Evolutionary conservation across 768 basidiomycete genomes (phyloP).

Genomic region (Mycena indigotica): DNA sequence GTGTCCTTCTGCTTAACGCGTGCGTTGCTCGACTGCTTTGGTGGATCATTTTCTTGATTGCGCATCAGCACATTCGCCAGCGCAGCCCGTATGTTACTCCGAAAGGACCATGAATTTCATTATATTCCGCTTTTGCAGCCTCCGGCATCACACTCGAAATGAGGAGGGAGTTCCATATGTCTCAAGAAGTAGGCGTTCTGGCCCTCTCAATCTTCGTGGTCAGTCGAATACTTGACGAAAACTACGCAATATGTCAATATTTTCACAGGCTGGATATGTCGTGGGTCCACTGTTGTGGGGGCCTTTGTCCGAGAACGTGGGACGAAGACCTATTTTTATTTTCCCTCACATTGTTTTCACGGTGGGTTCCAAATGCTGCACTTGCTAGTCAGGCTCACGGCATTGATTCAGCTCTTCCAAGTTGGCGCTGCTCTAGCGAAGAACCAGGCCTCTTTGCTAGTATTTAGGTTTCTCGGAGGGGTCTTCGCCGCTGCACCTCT

Average conservation of each 20-base stretch:
- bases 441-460: conserved; percentile 64
- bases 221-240: background rate
- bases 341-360: conserved; percentile 58
- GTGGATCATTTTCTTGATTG: conserved; percentile 1
- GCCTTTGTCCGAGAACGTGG: conserved; percentile 52
- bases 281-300: conserved; percentile 63
- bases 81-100: conserved; percentile 45
- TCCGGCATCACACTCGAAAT: conserved; percentile 50
- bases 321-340: conserved; percentile 61
- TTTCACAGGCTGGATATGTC: conserved; percentile 54
- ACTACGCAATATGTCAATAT: background rate
- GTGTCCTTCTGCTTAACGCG: conserved; percentile 59
- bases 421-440: conserved; percentile 61
- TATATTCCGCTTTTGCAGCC: conserved; percentile 32
- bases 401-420: conserved; percentile 52
- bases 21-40: conserved; percentile 29
- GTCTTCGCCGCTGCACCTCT: conserved; percentile 69
- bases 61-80: conserved; percentile 60
- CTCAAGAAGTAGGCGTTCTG: conserved; percentile 52
- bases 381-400: background rate
- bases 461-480: conserved; percentile 74
- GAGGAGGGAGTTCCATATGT: conserved; percentile 49
- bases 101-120: background rate
- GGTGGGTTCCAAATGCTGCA: conserved; percentile 36
- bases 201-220: conserved; percentile 62